Percentiles rank a stretch among this genome's conserved stretches.
phyloP scores from a whole-genome alignment of 1,139 yeast genomes.

The Geotrichum macrosporum region DNA sequence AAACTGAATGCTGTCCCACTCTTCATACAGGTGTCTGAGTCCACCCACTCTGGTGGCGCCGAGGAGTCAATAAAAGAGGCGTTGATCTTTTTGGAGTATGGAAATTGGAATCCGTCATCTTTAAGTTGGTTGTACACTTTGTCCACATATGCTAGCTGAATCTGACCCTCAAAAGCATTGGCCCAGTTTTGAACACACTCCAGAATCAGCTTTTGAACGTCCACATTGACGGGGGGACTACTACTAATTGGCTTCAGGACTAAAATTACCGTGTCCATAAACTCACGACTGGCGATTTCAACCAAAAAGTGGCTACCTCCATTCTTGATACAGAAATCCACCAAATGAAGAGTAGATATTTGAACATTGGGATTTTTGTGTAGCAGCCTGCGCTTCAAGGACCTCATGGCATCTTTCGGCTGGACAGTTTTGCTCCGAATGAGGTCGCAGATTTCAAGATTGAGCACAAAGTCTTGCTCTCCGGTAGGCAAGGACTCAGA shows the following conservation, averaged over 20 bases:
- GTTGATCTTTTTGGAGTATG: constrained; percentile 40
- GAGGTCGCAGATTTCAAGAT: constrained; percentile 82
- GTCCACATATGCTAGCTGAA: constrained; percentile 62
- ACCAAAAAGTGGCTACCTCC: constrained; percentile 82
- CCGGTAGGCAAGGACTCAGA: constrained; percentile 90
- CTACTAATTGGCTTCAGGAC: constrained; percentile 33
- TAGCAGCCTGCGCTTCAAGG: constrained; percentile 68
- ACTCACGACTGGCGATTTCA: constrained; percentile 81
- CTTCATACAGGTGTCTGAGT: constrained; percentile 91
- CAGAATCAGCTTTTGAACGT: constrained; percentile 58
- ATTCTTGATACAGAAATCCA: constrained; percentile 86
- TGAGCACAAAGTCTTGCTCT: constrained; percentile 72
- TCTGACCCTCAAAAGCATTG: constrained; percentile 64
- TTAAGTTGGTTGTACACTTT: constrained; percentile 57
- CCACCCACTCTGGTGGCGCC: constrained; percentile 98
- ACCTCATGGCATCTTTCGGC: constrained; percentile 79
- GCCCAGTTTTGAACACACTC: constrained; percentile 75
- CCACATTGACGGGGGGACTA: constrained; percentile 42
- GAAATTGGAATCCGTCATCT: constrained; percentile 63
- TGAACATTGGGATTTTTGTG: constrained; percentile 71
- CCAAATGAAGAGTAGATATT: constrained; percentile 65
- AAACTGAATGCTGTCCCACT: constrained; percentile 78
- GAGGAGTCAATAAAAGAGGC: constrained; percentile 74
- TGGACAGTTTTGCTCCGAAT: constrained; percentile 80
- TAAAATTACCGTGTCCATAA: constrained; percentile 57